These are phyloP conservation scores for Urostyla sp. DNA, from an alignment of 73 alveolate species.

Conservation along the genomic window DNA sequence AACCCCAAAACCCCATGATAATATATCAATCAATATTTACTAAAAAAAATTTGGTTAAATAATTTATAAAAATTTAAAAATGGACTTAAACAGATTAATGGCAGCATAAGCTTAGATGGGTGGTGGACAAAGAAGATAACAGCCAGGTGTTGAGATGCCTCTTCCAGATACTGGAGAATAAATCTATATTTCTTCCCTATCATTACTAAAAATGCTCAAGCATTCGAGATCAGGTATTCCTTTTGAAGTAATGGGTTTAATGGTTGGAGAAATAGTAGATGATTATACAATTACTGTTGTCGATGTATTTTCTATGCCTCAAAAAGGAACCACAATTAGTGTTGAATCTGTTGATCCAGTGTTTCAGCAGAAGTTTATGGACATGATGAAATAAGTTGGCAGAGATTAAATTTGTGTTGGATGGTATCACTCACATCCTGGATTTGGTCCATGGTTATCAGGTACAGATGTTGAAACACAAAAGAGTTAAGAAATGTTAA, in stretches of 20 bases:
- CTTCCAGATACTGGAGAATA: constrained; percentile 96
- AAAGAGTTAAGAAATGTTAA: constrained; percentile 97
- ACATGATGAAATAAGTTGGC: constrained; percentile 98
- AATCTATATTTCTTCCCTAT: constrained; percentile 96
- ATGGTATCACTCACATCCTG: constrained; percentile 99
- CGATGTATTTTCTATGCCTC: constrained; percentile 99
- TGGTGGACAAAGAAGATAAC: constrained; percentile 48
- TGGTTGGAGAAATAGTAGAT: constrained; percentile 98
- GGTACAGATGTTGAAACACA: constrained; percentile 98
- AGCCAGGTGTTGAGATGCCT: constrained; percentile 76
- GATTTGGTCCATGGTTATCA: constrained; percentile 99
- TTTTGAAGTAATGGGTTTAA: constrained; percentile 99
- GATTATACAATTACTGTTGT: constrained; percentile 97
- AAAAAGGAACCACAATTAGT: constrained; percentile 98
- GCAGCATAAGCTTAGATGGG: no score
- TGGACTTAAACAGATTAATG: no score
- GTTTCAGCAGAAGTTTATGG: constrained; percentile 98
- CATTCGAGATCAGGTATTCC: constrained; percentile 99
- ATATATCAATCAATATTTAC: no score
- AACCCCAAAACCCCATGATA: no score
- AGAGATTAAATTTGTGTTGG: constrained; percentile 99
- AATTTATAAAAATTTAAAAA: no score
- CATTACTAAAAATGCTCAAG: constrained; percentile 93
- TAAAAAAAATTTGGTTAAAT: no score
- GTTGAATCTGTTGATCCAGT: constrained; percentile 99